Conservation (phyloP, 2,329 filamentous ascomycete species). For the Colletotrichum sp. region DNA sequence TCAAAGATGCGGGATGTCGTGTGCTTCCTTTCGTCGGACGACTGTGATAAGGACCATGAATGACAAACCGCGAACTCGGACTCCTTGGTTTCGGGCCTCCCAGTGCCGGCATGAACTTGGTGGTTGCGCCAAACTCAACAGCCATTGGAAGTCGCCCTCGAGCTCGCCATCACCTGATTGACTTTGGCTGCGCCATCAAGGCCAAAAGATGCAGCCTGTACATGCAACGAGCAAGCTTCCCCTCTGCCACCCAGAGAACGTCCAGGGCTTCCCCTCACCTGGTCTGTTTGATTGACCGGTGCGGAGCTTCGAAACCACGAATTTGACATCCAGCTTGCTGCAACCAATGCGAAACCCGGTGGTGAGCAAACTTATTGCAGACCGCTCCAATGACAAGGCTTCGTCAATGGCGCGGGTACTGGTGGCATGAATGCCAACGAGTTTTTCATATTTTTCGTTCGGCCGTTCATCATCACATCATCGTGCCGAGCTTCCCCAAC, state of each 20-base stretch:
- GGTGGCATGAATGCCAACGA: not conserved
- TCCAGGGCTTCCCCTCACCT: not conserved
- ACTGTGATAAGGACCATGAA: not conserved
- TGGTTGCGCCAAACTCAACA: not conserved
- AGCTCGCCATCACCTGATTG: constrained; percentile 11
- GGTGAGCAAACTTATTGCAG: not conserved
- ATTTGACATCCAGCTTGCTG: not conserved
- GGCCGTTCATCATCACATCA: not conserved
- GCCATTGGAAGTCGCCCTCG: not conserved
- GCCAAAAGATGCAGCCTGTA: not conserved
- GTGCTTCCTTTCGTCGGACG: not conserved
- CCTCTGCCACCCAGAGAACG: not conserved
- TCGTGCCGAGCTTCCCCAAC: constrained; percentile 11
- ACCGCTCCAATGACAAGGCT: not conserved
- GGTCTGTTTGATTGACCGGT: constrained; percentile 5
- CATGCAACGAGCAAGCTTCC: not conserved
- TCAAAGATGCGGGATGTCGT: not conserved
- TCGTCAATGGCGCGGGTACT: not conserved
- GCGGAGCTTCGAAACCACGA: not conserved
- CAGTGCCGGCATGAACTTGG: not conserved
- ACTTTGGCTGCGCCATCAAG: not conserved
- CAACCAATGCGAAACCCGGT: not conserved
- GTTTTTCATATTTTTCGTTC: not conserved
- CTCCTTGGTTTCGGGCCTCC: not conserved
- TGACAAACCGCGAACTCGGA: not conserved